Evolutionary conservation across 306 rosid genomes (phyloP), one percentile per base, ranked within the genome.

Genomic region (Astragalus glycyphyllos): DNA sequence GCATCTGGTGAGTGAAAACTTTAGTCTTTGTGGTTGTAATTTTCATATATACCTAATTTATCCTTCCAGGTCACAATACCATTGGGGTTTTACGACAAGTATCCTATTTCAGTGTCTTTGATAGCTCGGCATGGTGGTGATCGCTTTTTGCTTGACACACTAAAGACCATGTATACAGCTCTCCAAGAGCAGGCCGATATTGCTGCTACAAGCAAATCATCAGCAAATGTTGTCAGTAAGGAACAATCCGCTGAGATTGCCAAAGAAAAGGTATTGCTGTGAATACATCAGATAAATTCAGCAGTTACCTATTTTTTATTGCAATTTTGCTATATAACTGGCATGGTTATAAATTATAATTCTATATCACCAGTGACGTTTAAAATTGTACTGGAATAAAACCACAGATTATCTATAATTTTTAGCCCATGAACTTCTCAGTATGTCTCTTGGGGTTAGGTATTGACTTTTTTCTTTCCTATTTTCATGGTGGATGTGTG

Each of bases 81-180:
- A 48, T 51, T 95, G 63, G 99, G 99, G 73, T 72, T 77, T 76
- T 80, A 87, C 65, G 87, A 91, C 74, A 91, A 83, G 63, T 79
- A 77, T 81, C 97, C 97, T 35, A 64, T 89, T 65, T 89, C 99
- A 8, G 92, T 95, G 26, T 95, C 99, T 74, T 82, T 95, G 68
- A 80, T 95, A 79, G 99, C 99, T 71, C 86, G 96, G 70, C 92
- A 95, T 66, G 97, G 99, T 68, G 92, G 89, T 57, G 99, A 95
- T 80, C 91, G 96, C 74, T 91, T 95, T 85, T 81, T 95, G 79
- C 85, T 95, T 58, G 97, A 95, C 83, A 81, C 89, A 11, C 70
- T 89, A 66, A 83, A 88, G 54, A 70, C 80, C 72, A 81, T 95
- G 86, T 88, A 89, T 53, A 10, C 74, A 49, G 58, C 88, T 78